Base-by-base conservation (phyloP, 1,139 yeast species). In the Ogataea hybrid region DNA sequence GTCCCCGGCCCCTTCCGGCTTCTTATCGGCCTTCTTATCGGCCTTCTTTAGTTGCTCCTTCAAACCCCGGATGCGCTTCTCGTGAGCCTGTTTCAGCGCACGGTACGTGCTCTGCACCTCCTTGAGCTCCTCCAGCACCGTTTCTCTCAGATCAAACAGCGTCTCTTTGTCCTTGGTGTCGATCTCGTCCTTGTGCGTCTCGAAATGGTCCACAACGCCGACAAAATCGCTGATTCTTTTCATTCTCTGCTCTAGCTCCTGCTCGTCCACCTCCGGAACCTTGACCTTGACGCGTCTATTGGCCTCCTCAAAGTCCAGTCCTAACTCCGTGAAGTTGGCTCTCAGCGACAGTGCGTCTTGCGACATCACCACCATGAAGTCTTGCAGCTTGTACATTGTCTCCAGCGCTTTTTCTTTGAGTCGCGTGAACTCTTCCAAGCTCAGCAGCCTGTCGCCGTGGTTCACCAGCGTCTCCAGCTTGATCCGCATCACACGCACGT, bases 231-330 rank as follows among this genome's bases (percentile, higher is more conserved):
- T 58, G 42, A 75, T 59, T 16, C 62, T 59, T 35, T 50, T 58
- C 25, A 72, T 72, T 38, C 72, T 62, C 2, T 57, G 58, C 38
- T 65, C 54, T 43, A 70, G 58, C 17, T 62, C 64, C 8, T 41
- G 43, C 30, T 73, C 73, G 10, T 67, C 66, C 2, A 70, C 66
- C 14, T 53, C 64, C 51, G 50, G 63, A 34, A 60, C 57, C 44
- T 45, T 64, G 56, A 59, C 39, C 36, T 69, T 69, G 32, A 73
- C 52, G 46, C 70, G 67, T 39, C 67, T 68, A 44, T 71, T 68
- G 49, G 75, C 80, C 46, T 68, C 68, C 37, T 75, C 79, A 51
- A 74, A 77, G 53, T 77, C 73, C 28, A 77, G 58, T 0, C 68
- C 71, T 28, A 65, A 64, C 3, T 63, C 64, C 5, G 68, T 71